These are phyloP conservation scores for Candida maltosa DNA, from an alignment of 805 yeast genomes.

Conservation along the genomic window DNA sequence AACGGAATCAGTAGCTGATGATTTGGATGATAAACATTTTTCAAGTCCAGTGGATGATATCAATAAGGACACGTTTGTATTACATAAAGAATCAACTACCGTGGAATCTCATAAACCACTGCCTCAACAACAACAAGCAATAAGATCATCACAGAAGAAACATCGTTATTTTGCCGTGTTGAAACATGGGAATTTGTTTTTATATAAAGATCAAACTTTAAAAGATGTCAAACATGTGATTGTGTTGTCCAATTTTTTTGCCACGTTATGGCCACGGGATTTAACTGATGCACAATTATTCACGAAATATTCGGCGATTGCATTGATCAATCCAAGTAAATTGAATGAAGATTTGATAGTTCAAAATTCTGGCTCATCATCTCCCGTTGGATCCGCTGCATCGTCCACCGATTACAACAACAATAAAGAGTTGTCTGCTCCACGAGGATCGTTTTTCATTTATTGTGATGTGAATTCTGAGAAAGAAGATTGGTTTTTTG, in stretches of 20 bases:
- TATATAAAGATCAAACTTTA: constrained; percentile 70
- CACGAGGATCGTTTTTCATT: constrained; percentile 50
- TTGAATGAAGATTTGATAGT: constrained; percentile 1
- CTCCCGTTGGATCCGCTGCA: neutral
- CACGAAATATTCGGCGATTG: constrained; percentile 75
- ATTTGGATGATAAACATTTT: too few species aligned
- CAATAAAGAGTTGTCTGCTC: constrained; percentile 40
- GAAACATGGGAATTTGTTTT: constrained; percentile 83
- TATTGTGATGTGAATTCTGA: constrained; percentile 76
- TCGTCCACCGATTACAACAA: too few species aligned
- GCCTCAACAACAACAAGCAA: constrained; percentile 1
- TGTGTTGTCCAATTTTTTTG: constrained; percentile 65
- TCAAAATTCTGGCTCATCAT: neutral
- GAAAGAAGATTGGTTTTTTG: constrained; percentile 93
- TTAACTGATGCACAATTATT: constrained; percentile 75
- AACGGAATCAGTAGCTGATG: neutral
- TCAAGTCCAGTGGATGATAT: neutral
- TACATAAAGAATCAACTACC: neutral
- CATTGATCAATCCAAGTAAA: constrained; percentile 42
- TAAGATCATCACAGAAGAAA: constrained; percentile 35
- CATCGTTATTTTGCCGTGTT: constrained; percentile 68
- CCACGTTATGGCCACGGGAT: constrained; percentile 82
- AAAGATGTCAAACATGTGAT: constrained; percentile 74
- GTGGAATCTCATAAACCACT: neutral
- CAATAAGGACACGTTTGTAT: neutral